phyloP scores from a whole-genome alignment of 768 basidiomycete genomes.

The Mycena metata region DNA sequence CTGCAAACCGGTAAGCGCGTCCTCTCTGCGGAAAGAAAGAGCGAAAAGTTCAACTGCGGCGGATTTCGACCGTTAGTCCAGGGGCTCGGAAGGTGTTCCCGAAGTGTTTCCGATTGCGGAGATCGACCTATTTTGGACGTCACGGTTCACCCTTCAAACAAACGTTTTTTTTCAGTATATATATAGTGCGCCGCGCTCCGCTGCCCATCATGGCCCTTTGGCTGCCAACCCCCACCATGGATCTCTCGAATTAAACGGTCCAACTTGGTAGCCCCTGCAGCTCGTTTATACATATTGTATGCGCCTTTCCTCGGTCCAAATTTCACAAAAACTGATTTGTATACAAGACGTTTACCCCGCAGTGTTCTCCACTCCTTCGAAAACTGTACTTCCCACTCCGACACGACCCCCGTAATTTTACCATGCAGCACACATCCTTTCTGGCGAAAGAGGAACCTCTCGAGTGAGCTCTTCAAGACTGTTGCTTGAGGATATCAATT shows the following conservation, averaged over 20 bases:
- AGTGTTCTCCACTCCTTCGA: slow-evolving; percentile 22
- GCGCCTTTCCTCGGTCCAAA: background rate
- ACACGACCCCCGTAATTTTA: slow-evolving; percentile 42
- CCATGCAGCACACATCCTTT: slow-evolving; percentile 52
- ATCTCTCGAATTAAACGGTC: slow-evolving; percentile 18
- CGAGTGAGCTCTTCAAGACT: slow-evolving; percentile 46
- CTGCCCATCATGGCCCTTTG: slow-evolving; percentile 7
- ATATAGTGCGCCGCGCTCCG: background rate
- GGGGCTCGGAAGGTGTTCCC: too few relatives aligned
- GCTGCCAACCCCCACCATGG: slow-evolving; percentile 16
- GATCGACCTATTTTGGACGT: too few relatives aligned
- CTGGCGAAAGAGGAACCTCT: slow-evolving; percentile 49
- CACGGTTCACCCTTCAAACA: background rate
- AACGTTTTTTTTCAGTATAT: slow-evolving; percentile 4
- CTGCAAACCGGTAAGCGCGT: too few relatives aligned
- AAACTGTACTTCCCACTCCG: slow-evolving; percentile 22
- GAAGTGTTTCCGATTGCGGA: too few relatives aligned
- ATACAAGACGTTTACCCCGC: slow-evolving; percentile 10
- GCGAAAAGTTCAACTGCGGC: too few relatives aligned
- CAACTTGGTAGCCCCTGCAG: background rate
- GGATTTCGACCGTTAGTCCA: too few relatives aligned
- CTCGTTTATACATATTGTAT: slow-evolving; percentile 19
- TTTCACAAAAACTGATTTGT: background rate
- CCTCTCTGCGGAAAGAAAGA: too few relatives aligned
- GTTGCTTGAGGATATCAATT: background rate